phyloP scores from a whole-genome alignment of 352 stramenopile species.

The Phytopythium delawarense region DNA sequence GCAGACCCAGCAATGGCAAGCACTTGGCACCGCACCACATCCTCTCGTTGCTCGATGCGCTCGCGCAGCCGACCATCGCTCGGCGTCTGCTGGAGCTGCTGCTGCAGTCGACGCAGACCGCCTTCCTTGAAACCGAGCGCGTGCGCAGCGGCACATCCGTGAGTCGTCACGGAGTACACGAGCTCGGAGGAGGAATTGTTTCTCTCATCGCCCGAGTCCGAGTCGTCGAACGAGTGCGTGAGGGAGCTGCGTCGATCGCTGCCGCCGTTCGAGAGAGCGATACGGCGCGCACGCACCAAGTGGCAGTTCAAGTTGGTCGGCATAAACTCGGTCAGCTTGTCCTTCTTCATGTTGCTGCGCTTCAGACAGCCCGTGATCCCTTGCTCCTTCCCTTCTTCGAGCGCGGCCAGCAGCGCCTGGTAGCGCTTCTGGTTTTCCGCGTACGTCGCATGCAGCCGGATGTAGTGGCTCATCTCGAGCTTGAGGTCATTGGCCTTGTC shows the following conservation, averaged over 20 bases:
- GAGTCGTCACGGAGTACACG: constrained; percentile 71
- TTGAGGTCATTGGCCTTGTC: constrained; percentile 50
- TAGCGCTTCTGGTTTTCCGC: constrained; percentile 70
- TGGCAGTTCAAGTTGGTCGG: constrained; percentile 84
- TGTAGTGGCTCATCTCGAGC: constrained; percentile 55
- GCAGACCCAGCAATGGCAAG: constrained; percentile 65
- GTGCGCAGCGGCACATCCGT: constrained; percentile 78
- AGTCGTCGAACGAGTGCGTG: constrained; percentile 32
- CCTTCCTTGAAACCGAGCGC: constrained; percentile 83
- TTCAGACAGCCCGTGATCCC: constrained; percentile 82
- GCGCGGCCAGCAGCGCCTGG: constrained; percentile 48
- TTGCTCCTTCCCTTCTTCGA: constrained; percentile 75
- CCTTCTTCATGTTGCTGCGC: constrained; percentile 85
- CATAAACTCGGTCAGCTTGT: constrained; percentile 83
- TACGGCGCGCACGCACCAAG: constrained; percentile 57
- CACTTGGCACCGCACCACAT: constrained; percentile 75
- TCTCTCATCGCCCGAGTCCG: constrained; percentile 27
- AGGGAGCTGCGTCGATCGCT: constrained; percentile 20
- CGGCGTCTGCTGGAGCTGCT: constrained; percentile 36
- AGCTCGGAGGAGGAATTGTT: constrained; percentile 24
- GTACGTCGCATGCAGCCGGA: constrained; percentile 57
- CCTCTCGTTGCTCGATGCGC: constrained; percentile 73
- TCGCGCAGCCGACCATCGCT: constrained; percentile 48
- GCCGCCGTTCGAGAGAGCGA: constrained; percentile 37
- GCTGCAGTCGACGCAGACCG: constrained; percentile 56